Evolutionary conservation across 2,329 filamentous ascomycete genomes (phyloP).

Genomic region (Fusarium sp.): DNA sequence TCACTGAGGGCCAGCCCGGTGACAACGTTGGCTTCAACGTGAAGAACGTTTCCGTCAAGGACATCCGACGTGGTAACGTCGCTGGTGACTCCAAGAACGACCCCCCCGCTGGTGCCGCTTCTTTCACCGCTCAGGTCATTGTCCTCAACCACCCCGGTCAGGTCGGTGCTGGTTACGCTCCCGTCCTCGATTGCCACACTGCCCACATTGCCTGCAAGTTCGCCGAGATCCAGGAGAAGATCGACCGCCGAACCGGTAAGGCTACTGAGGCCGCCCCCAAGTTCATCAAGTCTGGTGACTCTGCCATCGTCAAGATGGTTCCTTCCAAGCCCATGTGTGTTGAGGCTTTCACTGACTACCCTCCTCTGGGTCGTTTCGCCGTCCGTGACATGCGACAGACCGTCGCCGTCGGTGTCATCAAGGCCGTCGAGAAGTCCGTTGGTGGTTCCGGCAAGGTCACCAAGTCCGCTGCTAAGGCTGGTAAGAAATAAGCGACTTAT

Average conservation of each 20-base stretch:
- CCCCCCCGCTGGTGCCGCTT: slow-evolving; percentile 86
- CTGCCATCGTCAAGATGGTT: slow-evolving; percentile 99
- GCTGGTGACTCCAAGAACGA: slow-evolving; percentile 99
- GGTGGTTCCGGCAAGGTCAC: slow-evolving; percentile 72
- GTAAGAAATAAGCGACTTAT: slow-evolving; percentile 73
- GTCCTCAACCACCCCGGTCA: slow-evolving; percentile 99
- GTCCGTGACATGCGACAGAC: slow-evolving; percentile 98
- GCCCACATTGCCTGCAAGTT: slow-evolving; percentile 99
- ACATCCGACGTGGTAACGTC: slow-evolving; percentile 99
- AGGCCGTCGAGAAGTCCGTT: slow-evolving; percentile 77
- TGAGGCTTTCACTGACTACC: slow-evolving; percentile 99
- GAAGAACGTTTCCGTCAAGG: slow-evolving; percentile 99
- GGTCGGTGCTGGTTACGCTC: slow-evolving; percentile 98
- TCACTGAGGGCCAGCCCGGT: slow-evolving; percentile 92
- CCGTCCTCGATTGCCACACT: slow-evolving; percentile 99
- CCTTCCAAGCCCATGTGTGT: slow-evolving; percentile 99
- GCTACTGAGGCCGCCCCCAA: slow-evolving; percentile 90
- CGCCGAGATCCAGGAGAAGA: slow-evolving; percentile 99
- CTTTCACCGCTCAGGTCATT: slow-evolving; percentile 99
- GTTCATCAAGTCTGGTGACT: slow-evolving; percentile 99
- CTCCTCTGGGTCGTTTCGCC: slow-evolving; percentile 99
- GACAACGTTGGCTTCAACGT: slow-evolving; percentile 99
- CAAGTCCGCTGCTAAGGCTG: slow-evolving; percentile 78
- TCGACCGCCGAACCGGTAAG: slow-evolving; percentile 99
- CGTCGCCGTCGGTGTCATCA: slow-evolving; percentile 95